Base-by-base conservation (phyloP, 2,329 filamentous ascomycete species). In the Verticillium klebahnii region DNA sequence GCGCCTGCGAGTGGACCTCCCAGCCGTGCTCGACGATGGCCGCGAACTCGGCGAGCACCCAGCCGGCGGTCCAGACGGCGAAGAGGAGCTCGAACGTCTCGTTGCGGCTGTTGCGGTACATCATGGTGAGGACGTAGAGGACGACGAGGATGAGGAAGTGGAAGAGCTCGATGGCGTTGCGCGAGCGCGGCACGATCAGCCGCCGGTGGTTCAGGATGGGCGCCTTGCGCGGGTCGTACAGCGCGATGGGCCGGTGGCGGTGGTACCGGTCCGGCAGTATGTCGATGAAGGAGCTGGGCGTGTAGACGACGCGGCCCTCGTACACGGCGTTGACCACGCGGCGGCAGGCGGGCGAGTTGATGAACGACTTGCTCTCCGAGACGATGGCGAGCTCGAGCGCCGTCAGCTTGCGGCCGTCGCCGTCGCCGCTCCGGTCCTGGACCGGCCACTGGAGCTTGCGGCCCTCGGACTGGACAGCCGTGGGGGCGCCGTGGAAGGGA, bases 201-300 rank as follows among this genome's bases (percentile, higher is more conserved):
- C 92, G 89, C 70, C 95, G 95, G 71, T 96, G 92, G 69, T 96
- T 94, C 25, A 96, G 81, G 29, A 93, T 71, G 1, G 90, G 90
- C 5, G 89, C 90, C 65, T 88, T 85, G 17, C 89, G 80, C 1
- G 91, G 92, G 69, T 93, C 88, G 72, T 95, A 95, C 0, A 95
- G 78, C 8, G 89, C 88, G 60, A 95, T 93, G 2, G 90, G 90
- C 67, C 90, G 90, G 69, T 89, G 85, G 39, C 39, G 17, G 76
- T 95, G 95, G 79, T 95, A 96, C 67, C 90, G 87, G 72, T 95
- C 92, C 1, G 92, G 91, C 56, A 96, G 86, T 62, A 96, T 89
- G 73, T 95, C 90, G 72, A 94, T 86, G 71, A 92, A 93, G 0
- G 88, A 87, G 0, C 88, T 91, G 0, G 92, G 92, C 1, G 91